Evolutionary conservation across 768 basidiomycete species (phyloP).

Genomic region (Pulveroboletus sp.): DNA sequence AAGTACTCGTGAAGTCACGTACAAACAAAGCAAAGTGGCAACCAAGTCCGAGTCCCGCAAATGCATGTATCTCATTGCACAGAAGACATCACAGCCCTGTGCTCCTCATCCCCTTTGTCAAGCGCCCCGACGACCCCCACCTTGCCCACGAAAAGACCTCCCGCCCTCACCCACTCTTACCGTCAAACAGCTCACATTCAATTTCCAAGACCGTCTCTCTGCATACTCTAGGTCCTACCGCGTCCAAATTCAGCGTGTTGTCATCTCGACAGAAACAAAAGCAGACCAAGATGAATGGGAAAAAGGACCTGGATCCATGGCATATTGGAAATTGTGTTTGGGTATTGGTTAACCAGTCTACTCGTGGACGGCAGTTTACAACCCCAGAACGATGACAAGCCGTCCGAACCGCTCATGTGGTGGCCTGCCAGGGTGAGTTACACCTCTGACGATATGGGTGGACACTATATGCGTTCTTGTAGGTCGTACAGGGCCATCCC

Average conservation of each 20-base stretch:
- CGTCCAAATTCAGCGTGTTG: constrained; percentile 7
- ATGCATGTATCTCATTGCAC: constrained; percentile 18
- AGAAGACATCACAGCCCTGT: constrained; percentile 6
- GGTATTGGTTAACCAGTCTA: constrained; percentile 45
- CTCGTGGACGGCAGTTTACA: constrained; percentile 31
- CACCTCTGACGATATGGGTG: too few species aligned
- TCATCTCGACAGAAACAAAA: constrained; percentile 24
- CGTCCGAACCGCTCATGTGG: constrained; percentile 12
- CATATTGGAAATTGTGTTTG: constrained; percentile 44
- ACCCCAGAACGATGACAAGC: constrained; percentile 21
- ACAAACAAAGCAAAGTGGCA: constrained; percentile 14
- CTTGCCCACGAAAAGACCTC: constrained; percentile 14
- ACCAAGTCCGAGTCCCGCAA: constrained; percentile 27
- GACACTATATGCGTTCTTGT: constrained; percentile 1
- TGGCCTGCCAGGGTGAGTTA: too few species aligned
- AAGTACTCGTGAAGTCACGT: constrained; percentile 8
- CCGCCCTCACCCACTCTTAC: constrained; percentile 13
- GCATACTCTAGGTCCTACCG: constrained; percentile 1
- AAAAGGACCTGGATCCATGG: constrained; percentile 10
- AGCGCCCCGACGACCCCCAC: constrained; percentile 20
- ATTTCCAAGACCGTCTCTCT: constrained; percentile 16
- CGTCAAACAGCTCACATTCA: background rate
- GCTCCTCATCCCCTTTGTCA: constrained; percentile 24
- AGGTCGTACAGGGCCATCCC: constrained; percentile 27
- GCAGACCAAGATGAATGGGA: constrained; percentile 6